A percentile compares a stretch with the other conserved stretches of the same genome.
Conservation (phyloP, 2,329 filamentous ascomycete genomes). For the Cytospora mali region DNA sequence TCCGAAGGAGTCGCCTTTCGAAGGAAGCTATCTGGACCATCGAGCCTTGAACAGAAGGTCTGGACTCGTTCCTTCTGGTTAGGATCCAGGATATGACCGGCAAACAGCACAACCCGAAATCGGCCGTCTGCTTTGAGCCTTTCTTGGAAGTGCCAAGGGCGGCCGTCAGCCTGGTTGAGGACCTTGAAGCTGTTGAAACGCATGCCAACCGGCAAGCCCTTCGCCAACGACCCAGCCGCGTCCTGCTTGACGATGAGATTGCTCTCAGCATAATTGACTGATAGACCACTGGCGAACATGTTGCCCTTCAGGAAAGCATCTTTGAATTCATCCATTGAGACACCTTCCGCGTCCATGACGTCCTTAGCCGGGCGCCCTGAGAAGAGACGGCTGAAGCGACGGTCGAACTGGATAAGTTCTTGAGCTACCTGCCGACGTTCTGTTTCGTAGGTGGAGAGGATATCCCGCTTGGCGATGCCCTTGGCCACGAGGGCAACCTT, state of each 20-base stretch:
- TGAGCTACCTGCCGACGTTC: constrained; percentile 63
- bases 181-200: constrained; percentile 62
- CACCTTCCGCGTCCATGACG: constrained; percentile 60
- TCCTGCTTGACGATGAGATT: constrained; percentile 56
- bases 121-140: constrained; percentile 56
- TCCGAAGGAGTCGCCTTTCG: constrained; percentile 38
- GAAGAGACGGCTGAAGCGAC: constrained; percentile 59
- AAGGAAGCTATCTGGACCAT: constrained; percentile 44
- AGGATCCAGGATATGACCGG: constrained; percentile 55
- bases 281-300: constrained; percentile 50
- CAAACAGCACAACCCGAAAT: constrained; percentile 63
- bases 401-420: constrained; percentile 67
- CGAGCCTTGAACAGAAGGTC: constrained; percentile 49
- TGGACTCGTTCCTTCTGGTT: constrained; percentile 49
- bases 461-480: constrained; percentile 43
- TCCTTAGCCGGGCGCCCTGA: constrained; percentile 60
- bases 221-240: constrained; percentile 43
- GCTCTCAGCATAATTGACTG: constrained; percentile 61
- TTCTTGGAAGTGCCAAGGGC: constrained; percentile 62
- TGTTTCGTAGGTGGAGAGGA: constrained; percentile 53
- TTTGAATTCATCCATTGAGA: constrained; percentile 66
- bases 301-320: constrained; percentile 61
- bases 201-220: constrained; percentile 53
- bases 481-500: constrained; percentile 54
- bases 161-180: constrained; percentile 57